Conservation (phyloP, 2,329 filamentous ascomycete species). For the Fusarium caatingaense region DNA sequence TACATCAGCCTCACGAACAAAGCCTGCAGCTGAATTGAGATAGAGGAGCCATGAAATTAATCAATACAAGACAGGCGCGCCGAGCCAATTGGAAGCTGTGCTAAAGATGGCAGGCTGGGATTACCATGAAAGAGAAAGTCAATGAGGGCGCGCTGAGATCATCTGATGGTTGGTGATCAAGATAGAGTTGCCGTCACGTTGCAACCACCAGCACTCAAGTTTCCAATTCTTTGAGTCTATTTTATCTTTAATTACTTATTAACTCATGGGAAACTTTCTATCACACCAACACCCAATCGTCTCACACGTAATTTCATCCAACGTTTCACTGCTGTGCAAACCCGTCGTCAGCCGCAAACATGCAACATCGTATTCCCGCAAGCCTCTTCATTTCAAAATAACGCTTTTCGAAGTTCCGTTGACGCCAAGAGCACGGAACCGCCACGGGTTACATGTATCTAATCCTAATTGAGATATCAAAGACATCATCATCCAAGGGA, state of each 20-base stretch:
- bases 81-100: background rate
- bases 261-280: background rate
- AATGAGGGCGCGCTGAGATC: background rate
- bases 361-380: constrained; percentile 4
- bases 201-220: background rate
- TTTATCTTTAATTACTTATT: background rate
- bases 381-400: constrained; percentile 6
- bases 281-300: background rate
- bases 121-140: background rate
- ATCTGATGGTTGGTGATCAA: background rate
- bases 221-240: background rate
- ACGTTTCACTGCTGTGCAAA: background rate
- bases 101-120: background rate
- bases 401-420: background rate
- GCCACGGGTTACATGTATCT: constrained; percentile 14
- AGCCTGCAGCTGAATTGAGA: background rate
- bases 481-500: constrained; percentile 14
- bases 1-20: background rate
- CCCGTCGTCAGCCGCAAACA: background rate
- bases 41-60: background rate
- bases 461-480: constrained; percentile 27
- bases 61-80: constrained; percentile 3
- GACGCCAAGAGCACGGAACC: background rate
- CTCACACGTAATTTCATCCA: background rate
- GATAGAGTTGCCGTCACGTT: constrained; percentile 11